Evolutionary conservation across 2,329 filamentous ascomycete genomes (phyloP).

Genomic region (Talaromyces verruculosus): DNA sequence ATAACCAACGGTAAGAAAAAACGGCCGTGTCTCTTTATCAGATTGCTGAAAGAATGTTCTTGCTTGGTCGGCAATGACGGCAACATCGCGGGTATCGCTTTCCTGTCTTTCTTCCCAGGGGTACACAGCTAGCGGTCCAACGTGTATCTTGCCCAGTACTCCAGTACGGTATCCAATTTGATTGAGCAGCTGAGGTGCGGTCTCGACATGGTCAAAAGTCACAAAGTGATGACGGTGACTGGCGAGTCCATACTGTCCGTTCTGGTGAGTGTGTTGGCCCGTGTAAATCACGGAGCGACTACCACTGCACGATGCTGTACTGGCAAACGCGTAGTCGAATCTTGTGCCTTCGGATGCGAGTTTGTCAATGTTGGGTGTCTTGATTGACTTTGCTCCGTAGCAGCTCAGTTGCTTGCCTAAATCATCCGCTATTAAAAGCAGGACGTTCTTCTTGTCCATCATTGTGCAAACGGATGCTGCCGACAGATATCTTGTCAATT

Average conservation of each 20-base stretch:
- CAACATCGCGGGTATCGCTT: constrained; percentile 48
- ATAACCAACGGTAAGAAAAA: constrained; percentile 50
- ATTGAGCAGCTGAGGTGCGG: constrained; percentile 42
- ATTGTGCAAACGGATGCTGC: too few relatives aligned
- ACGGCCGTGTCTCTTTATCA: constrained; percentile 35
- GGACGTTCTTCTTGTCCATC: constrained; percentile 30
- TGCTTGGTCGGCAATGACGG: constrained; percentile 41
- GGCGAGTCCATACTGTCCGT: constrained; percentile 50
- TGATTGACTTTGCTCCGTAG: constrained; percentile 28
- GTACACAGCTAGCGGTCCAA: constrained; percentile 44
- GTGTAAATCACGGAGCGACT: constrained; percentile 52
- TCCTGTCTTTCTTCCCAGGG: constrained; percentile 46
- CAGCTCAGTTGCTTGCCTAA: constrained; percentile 41
- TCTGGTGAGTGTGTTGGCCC: constrained; percentile 50
- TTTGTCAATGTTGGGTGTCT: constrained; percentile 45
- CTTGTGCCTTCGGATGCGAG: constrained; percentile 40
- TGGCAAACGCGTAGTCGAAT: constrained; percentile 33
- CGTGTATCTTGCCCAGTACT: constrained; percentile 53
- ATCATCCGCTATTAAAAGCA: constrained; percentile 48
- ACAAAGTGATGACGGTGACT: constrained; percentile 44
- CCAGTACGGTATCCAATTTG: constrained; percentile 47
- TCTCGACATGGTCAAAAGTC: constrained; percentile 48
- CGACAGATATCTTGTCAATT: too few relatives aligned
- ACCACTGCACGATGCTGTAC: constrained; percentile 49
- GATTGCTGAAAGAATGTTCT: constrained; percentile 41